Base-by-base conservation (phyloP, 352 stramenopile species). In the Phytophthora hibernalis region DNA sequence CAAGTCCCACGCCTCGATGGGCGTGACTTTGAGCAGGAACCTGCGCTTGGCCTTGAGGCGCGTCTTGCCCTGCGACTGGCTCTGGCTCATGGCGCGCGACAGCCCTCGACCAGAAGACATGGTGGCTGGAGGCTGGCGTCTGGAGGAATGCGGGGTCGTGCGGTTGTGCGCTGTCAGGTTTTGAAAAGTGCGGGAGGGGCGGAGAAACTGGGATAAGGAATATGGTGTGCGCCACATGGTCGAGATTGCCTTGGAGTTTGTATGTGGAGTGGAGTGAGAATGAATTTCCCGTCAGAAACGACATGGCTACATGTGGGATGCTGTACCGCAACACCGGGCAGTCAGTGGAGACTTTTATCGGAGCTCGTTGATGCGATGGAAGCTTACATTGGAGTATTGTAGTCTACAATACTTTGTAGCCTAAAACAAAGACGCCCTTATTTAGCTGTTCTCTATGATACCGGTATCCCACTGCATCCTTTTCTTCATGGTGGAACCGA, bases 21-120 rank as follows among this genome's bases (percentile, higher is more conserved):
- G 88, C 61, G 88, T 96, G 51, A 96, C 81, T 54, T 96, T 96
- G 47, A 96, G 82, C 42, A 96, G 63, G 42, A 77, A 95, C 24
- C 88, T 83, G 30, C 88, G 88, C 68, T 90, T 90, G 26, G 80
- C 78, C 68, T 88, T 89, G 61, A 93, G 66, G 42, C 70, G 79
- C 59, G 70, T 78, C 37, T 83, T 83, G 47, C 61, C 65, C n/a
- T n/a, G n/a, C n/a, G n/a, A n/a, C n/a, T n/a, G n/a, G n/a, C n/a
- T n/a, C n/a, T n/a, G n/a, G n/a, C n/a, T n/a, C n/a, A n/a, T n/a
- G n/a, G 58, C 70, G 74, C 69, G 69, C 38, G 69, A 74, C 21
- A 37, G 64, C 37, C 50, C 59, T 44, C 69, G 60, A 65, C 57
- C 65, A 7, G 63, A 69, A 12, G 69, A 73, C 69, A 77, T 77